A percentile compares a stretch with the other conserved stretches of the same genome.
phyloP scores from a whole-genome alignment of 768 basidiomycete genomes.

The Russula ochroleuca region DNA sequence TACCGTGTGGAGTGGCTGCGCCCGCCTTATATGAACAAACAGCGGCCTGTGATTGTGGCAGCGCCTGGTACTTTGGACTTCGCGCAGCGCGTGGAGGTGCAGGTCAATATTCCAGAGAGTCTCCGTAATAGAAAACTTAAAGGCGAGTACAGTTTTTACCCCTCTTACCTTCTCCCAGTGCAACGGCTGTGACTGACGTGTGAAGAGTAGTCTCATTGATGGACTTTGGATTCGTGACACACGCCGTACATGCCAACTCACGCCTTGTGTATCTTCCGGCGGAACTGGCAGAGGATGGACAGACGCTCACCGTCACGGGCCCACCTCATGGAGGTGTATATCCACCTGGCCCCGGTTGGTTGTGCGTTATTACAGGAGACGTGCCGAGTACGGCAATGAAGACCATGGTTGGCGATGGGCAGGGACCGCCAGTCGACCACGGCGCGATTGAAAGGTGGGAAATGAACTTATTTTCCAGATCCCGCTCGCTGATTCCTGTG shows the following conservation, averaged over 20 bases:
- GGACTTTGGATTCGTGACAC: slow-evolving; percentile 81
- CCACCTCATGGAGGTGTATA: slow-evolving; percentile 64
- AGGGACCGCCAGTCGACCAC: slow-evolving; percentile 54
- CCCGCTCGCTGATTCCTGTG: neutral
- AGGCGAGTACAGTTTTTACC: slow-evolving; percentile 36
- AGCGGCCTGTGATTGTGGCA: slow-evolving; percentile 47
- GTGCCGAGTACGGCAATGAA: slow-evolving; percentile 59
- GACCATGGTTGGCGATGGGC: slow-evolving; percentile 66
- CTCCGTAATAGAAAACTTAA: slow-evolving; percentile 42
- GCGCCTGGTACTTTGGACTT: slow-evolving; percentile 41
- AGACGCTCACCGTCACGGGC: slow-evolving; percentile 52
- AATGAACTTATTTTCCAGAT: neutral
- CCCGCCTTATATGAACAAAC: slow-evolving; percentile 70
- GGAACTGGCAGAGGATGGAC: slow-evolving; percentile 41
- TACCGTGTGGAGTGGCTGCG: slow-evolving; percentile 84
- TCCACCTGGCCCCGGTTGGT: slow-evolving; percentile 78
- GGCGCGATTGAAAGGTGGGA: slow-evolving; percentile 56
- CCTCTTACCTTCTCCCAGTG: neutral
- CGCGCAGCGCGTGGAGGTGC: slow-evolving; percentile 45
- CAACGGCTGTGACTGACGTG: slow-evolving; percentile 1
- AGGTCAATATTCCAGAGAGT: slow-evolving; percentile 41
- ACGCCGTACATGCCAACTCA: slow-evolving; percentile 69
- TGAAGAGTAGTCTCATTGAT: slow-evolving; percentile 56
- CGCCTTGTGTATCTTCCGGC: slow-evolving; percentile 65
- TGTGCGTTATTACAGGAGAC: slow-evolving; percentile 63